A percentile compares a stretch with the other conserved stretches of the same genome.
Evolutionary conservation across 768 basidiomycete species (phyloP).

Genomic region (Butyriboletus loyo): DNA sequence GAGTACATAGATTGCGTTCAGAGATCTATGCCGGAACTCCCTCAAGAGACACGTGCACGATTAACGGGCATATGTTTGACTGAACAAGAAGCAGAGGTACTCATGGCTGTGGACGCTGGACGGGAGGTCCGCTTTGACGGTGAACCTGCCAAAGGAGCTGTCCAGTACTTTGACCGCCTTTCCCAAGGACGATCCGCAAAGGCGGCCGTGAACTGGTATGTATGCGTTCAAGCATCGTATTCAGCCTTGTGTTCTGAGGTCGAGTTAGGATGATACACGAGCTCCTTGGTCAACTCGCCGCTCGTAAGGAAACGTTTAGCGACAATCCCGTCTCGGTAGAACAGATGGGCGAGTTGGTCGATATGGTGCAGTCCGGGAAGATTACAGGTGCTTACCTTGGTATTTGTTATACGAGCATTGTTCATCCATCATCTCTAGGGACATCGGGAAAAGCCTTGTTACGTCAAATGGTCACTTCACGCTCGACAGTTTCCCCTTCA

Average conservation of each 20-base stretch:
- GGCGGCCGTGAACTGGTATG: conserved; percentile 81
- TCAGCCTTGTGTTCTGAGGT: background rate
- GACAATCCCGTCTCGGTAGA: conserved; percentile 56
- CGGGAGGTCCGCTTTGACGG: conserved; percentile 65
- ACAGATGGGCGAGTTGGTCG: conserved; percentile 76
- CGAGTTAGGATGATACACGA: conserved; percentile 83
- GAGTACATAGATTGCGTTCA: conserved; percentile 55
- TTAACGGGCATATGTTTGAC: conserved; percentile 56
- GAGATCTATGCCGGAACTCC: conserved; percentile 69
- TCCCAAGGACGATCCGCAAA: conserved; percentile 58
- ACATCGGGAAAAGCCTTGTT: conserved; percentile 77
- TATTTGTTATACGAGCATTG: background rate
- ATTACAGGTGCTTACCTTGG: conserved; percentile 58
- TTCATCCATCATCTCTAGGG: conserved; percentile 40
- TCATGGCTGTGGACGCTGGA: conserved; percentile 70
- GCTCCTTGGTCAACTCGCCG: conserved; percentile 72
- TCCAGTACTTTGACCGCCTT: conserved; percentile 80
- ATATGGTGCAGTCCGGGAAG: conserved; percentile 59
- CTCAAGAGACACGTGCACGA: conserved; percentile 56
- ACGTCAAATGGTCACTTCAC: conserved; percentile 59
- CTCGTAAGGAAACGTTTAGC: conserved; percentile 51
- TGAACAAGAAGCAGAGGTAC: conserved; percentile 66
- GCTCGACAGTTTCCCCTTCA: conserved; percentile 35
- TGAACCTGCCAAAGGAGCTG: conserved; percentile 46
- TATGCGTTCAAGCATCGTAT: background rate